These are phyloP conservation scores for Xylariomycetidae sp. DNA, from an alignment of 2,329 filamentous ascomycete genomes.

Conservation along the genomic window DNA sequence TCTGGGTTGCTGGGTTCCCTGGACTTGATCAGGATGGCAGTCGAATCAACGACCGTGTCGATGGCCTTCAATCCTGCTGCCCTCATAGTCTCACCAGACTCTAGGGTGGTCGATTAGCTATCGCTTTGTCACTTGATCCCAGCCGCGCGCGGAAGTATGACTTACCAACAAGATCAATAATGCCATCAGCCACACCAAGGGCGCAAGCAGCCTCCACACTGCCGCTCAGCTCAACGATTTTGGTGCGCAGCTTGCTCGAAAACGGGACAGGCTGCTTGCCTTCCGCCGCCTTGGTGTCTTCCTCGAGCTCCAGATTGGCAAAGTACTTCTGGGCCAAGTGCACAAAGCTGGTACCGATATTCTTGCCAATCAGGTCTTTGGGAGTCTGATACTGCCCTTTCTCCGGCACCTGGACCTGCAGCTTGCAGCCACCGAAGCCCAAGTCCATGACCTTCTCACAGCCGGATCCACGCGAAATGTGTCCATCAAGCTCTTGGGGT, in stretches of 20 bases:
- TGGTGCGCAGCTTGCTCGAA: slow-evolving; percentile 62
- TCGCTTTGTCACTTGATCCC: not conserved
- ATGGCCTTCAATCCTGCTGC: slow-evolving; percentile 91
- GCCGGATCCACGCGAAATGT: slow-evolving; percentile 44
- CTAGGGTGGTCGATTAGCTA: slow-evolving; percentile 40
- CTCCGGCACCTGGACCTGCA: slow-evolving; percentile 94
- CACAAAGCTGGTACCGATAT: slow-evolving; percentile 93
- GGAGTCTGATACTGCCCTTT: slow-evolving; percentile 67
- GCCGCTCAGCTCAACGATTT: slow-evolving; percentile 89
- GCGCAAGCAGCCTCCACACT: slow-evolving; percentile 97
- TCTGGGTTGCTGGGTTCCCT: slow-evolving; percentile 72
- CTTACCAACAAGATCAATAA: slow-evolving; percentile 93
- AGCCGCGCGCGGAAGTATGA: no score
- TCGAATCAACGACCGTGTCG: slow-evolving; percentile 83
- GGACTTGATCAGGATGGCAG: slow-evolving; percentile 88
- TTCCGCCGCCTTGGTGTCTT: slow-evolving; percentile 34
- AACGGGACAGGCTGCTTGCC: slow-evolving; percentile 25
- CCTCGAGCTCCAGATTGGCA: slow-evolving; percentile 60
- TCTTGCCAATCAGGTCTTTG: slow-evolving; percentile 80
- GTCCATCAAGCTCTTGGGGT: slow-evolving; percentile 35
- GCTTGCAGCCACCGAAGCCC: slow-evolving; percentile 82
- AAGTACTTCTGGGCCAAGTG: slow-evolving; percentile 81
- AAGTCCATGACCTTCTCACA: slow-evolving; percentile 88
- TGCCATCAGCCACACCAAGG: slow-evolving; percentile 89
- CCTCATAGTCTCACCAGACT: slow-evolving; percentile 97